Base-by-base conservation (phyloP, 805 yeast genomes). In the Candida anglica region DNA sequence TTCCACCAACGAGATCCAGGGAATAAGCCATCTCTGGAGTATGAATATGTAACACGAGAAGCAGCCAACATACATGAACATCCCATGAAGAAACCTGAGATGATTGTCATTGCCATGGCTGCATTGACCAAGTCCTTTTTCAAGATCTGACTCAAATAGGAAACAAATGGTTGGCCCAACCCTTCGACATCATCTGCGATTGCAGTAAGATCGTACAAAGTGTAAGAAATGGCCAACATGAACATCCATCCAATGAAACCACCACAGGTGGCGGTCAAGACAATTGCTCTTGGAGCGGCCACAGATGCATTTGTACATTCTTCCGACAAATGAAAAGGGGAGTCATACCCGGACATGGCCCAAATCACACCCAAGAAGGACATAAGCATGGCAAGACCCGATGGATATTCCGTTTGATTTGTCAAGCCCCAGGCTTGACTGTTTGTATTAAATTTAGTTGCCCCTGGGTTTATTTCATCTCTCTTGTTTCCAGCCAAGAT, bases 291-390 rank as follows among this genome's bases (percentile, higher is more conserved):
- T n/a, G 87, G 86, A 7, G 81, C 77, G 4, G 83, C 84, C 10
- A 63, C 56, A 22, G 73, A 60, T 5, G 86, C 83, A 49, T 80
- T 79, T 32, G 78, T 59, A 44, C 81, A 75, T 48, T 81, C 88
- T 57, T 81, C 89, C n/a, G 84, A 69, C 40, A 81, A 61, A 48
- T 82, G 87, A 63, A 80, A 81, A 0, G 87, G 84, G 15, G 84
- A 76, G 50, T 81, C 87, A 49, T 78, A 82, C 16, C 86, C 87
- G 28, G 81, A 71, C 86, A 81, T 79, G 24, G 81, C 75, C 82
- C 82, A 77, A 38, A 76, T 73, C 23, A 72, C 79, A n/a, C 81
- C 78, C 48, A 75, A 52, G 54, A 77, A 77, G 4, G 77, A 63
- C 67, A 75, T 65, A 37, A 79, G 53, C 47, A 75, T 62, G 18